Evolutionary conservation across 1,284 basidiomycete species (phyloP).

Genomic region (Neonothopanus nambi): DNA sequence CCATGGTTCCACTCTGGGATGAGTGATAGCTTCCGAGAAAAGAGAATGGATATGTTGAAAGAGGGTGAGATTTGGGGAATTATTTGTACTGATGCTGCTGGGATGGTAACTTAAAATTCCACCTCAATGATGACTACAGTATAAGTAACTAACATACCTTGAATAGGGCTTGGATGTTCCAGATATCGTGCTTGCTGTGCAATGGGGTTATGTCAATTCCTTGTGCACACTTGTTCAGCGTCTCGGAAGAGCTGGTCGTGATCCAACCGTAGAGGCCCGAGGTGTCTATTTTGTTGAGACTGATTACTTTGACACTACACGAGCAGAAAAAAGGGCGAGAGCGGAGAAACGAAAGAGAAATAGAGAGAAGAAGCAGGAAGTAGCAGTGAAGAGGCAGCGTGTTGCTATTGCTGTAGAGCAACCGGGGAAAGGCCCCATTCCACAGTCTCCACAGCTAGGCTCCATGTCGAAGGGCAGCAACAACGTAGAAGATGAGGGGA

Average conservation of each 20-base stretch:
- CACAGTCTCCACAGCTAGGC: too few relatives aligned
- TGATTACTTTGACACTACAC: slow-evolving; percentile 14
- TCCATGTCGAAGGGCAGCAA: too few relatives aligned
- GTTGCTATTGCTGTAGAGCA: neutral
- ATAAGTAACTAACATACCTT: neutral
- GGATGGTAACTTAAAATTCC: slow-evolving; percentile 21
- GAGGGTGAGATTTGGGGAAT: slow-evolving; percentile 7
- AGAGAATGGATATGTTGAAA: slow-evolving; percentile 15
- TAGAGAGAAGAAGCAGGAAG: neutral
- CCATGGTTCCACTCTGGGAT: slow-evolving; percentile 27
- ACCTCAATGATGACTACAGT: neutral
- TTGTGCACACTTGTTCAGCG: slow-evolving; percentile 9
- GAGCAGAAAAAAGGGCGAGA: too few relatives aligned
- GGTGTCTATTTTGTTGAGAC: slow-evolving; percentile 10
- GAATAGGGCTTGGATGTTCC: slow-evolving; percentile 21
- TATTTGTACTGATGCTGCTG: slow-evolving; percentile 19
- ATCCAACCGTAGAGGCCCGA: neutral
- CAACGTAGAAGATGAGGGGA: too few relatives aligned
- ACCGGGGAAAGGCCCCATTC: neutral
- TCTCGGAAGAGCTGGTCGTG: slow-evolving; percentile 13
- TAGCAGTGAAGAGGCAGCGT: too few relatives aligned
- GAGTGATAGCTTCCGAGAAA: slow-evolving; percentile 20
- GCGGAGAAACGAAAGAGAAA: neutral
- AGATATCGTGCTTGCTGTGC: slow-evolving; percentile 6
- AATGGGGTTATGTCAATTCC: slow-evolving; percentile 5